Evolutionary conservation across 352 stramenopile species (phyloP), one percentile per base, ranked within the genome.

Genomic region (Phytophthora uliginosa): DNA sequence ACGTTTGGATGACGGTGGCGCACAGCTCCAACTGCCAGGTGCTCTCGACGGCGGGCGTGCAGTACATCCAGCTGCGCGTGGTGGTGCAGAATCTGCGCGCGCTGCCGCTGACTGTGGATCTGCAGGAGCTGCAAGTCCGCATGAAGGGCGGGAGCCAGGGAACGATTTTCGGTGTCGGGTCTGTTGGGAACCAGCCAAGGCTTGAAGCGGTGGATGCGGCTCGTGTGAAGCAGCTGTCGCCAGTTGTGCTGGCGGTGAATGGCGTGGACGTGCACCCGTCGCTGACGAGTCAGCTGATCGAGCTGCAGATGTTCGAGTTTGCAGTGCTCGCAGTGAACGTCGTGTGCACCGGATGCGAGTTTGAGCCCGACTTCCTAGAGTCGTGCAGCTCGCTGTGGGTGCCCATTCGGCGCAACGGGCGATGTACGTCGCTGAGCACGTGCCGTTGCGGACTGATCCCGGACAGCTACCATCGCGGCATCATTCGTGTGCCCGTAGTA

Each of bases 311-410:
- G 74, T 88, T 94, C 64, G 84, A 92, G 22, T 92, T 91, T 59
- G 84, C 75, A 0, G 86, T 94, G 18, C 64, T 95, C 15, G 74
- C 63, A 1, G 65, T 94, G 24, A 91, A 85, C 38, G 81, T 95
- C 17, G 79, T 83, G 53, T 94, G 86, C 61, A 77, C 74, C 38
- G 81, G 82, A 13, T 93, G 86, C 57, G 86, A 93, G 38, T 95
- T 95, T 18, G 86, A 95, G 69, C 78, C 85, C 1, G 86, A 93
- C 28, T 95, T 94, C 66, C 66, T 95, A 1, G 88, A 95, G 66
- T 74, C 80, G 60, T 92, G 85, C 45, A 83, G 65, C 24, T 77
- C 85, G 4, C 34, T 94, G n/a, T 95, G 86, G 88, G 69, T 93
- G 9, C 82, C 86, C 20, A 88, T 91, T 36, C 83, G 83, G 12